These are phyloP conservation scores for Plantago elongata DNA, from an alignment of 257 asterid genomes.

Conservation along the genomic window DNA sequence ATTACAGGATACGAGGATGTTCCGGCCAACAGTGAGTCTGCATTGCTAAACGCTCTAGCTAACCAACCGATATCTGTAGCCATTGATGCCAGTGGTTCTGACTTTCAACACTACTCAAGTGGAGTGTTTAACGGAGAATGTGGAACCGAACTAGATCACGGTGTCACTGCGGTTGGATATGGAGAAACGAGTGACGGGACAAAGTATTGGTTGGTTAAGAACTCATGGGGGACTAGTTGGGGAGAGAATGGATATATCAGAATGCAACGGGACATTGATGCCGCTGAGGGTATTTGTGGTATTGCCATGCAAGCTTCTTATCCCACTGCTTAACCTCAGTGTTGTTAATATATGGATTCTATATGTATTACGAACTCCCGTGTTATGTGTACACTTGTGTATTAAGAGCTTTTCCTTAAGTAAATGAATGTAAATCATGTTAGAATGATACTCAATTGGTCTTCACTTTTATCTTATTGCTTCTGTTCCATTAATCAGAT, in stretches of 20 bases:
- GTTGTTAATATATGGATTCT: not conserved
- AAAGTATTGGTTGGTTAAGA: not conserved
- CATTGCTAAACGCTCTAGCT: slow-evolving; percentile 30
- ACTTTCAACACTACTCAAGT: slow-evolving; percentile 32
- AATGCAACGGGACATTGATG: no score
- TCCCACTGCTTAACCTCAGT: not conserved
- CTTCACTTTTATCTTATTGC: not conserved
- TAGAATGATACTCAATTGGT: not conserved
- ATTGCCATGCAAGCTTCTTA: not conserved
- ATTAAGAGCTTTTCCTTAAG: not conserved
- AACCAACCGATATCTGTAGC: slow-evolving; percentile 36
- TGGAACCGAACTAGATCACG: slow-evolving; percentile 34
- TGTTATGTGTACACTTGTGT: not conserved
- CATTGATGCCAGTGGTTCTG: slow-evolving; percentile 32
- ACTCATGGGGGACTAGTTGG: no score
- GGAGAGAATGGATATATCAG: no score
- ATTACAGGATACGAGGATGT: slow-evolving; percentile 35
- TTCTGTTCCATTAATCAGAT: not conserved
- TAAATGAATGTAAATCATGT: not conserved
- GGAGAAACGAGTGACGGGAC: slow-evolving; percentile 27
- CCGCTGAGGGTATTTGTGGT: no score
- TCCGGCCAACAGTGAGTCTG: slow-evolving; percentile 29
- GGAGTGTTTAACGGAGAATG: slow-evolving; percentile 39
- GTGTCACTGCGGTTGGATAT: slow-evolving; percentile 38
- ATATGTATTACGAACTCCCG: not conserved